phyloP scores from a whole-genome alignment of 108 stramenopile species.

The Seminavis robusta region DNA sequence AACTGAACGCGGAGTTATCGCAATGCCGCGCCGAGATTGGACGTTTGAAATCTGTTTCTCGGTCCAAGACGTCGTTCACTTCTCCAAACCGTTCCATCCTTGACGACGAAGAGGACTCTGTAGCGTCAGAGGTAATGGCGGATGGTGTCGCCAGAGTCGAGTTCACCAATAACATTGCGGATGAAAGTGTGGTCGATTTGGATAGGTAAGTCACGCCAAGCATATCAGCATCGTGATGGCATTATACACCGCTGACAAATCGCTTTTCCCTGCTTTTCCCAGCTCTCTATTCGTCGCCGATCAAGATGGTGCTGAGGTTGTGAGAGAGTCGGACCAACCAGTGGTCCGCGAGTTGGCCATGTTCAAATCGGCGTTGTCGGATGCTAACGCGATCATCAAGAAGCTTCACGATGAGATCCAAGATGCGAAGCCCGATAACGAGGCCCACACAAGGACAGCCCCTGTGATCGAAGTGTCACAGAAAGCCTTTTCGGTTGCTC shows the following conservation, averaged over 20 bases:
- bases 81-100: conserved; percentile 49
- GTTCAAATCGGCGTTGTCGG: conserved; percentile 42
- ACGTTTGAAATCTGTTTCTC: conserved; percentile 42
- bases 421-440: conserved; percentile 6
- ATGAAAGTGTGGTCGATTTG: too few relatives aligned
- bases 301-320: background rate
- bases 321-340: background rate
- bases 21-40: conserved; percentile 78
- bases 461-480: conserved; percentile 31
- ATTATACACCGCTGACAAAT: too few relatives aligned
- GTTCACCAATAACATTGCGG: background rate
- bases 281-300: too few relatives aligned
- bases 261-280: too few relatives aligned
- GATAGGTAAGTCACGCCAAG: too few relatives aligned
- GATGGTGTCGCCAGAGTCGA: background rate
- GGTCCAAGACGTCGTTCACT: conserved; percentile 26
- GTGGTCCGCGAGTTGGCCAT: conserved; percentile 4
- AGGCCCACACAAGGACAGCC: conserved; percentile 28
- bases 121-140: conserved; percentile 8
- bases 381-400: conserved; percentile 61
- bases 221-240: too few relatives aligned
- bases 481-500: background rate
- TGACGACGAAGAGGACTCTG: conserved; percentile 31
- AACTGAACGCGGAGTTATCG: conserved; percentile 63
- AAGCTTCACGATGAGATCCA: conserved; percentile 25